Evolutionary conservation across 805 yeast genomes (phyloP), one percentile per base, ranked within the genome.

Genomic region (Huiozyma sinensis): DNA sequence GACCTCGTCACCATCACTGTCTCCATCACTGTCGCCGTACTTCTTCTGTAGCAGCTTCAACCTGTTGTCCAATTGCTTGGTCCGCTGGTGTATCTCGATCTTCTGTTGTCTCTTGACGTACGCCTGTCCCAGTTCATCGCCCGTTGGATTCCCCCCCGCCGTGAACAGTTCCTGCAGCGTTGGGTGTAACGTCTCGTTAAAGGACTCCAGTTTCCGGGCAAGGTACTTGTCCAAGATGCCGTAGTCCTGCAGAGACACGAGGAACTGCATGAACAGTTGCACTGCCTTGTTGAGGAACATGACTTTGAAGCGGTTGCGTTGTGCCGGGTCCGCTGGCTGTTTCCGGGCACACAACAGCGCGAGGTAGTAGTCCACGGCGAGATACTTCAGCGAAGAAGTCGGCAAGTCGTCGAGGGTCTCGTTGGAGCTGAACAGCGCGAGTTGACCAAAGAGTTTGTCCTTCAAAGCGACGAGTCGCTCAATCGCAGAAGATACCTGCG

Each of bases 371-470:
- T 79, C 79, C 1, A 82, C 55, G 5, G 75, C 65, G 13, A 85
- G 57, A 50, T 74, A 83, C 45, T 76, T 77, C 13, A 88, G 57
- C 38, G 83, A 77, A 5, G 65, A 58, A 0, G 94, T 81, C 35
- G 73, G 68, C 8, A 88, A 54, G 52, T 88, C 97, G 0, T 78
- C 83, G 2, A 83, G 46, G 0, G 70, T 55, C 57, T 88, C 96
- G 58, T 86, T 86, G 9, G 65, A 63, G 52, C 90, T 82, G 64
- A 84, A 87, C 27, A 87, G 58, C 2, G 77, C 69, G 12, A 79
- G 61, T n/a, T 65, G 63, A 9, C 68, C 64, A 34, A 49, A 50
- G 1, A 81, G 67, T 9, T 67, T 57, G 1, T 51, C 47, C 47
- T 73, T 68, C 32, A 82, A 58, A n/a, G 65, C 52, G n/a, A 67